phyloP scores from a whole-genome alignment of 176 grass and related monocot genomes.

The Urochloa ruziziensis region DNA sequence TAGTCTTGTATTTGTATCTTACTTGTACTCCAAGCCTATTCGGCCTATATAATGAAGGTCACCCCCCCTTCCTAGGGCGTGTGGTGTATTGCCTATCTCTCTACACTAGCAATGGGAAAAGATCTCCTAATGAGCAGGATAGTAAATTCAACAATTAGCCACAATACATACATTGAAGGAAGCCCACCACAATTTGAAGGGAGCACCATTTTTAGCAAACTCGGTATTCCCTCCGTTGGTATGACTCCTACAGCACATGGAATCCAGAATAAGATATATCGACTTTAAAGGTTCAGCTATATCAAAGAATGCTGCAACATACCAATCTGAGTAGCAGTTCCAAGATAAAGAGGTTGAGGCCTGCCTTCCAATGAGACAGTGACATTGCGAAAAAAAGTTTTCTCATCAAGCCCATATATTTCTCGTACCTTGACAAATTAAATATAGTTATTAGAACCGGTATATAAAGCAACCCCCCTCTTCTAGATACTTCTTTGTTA shows the following conservation, averaged over 20 bases:
- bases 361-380: conserved; percentile 71
- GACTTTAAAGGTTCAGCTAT: conserved; percentile 5
- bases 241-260: conserved; percentile 52
- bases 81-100: too few species aligned
- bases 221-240: conserved; percentile 93
- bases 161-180: conserved; percentile 71
- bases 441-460: conserved; percentile 10
- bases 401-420: conserved; percentile 87
- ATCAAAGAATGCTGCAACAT: not conserved
- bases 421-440: conserved; percentile 64
- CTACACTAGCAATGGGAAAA: too few species aligned
- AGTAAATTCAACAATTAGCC: conserved; percentile 27
- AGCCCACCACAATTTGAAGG: conserved; percentile 82
- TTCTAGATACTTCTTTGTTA: too few species aligned
- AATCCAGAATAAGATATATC: conserved; percentile 24
- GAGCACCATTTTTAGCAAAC: conserved; percentile 81
- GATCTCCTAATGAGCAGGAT: not conserved
- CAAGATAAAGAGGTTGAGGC: conserved; percentile 89
- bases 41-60: too few species aligned
- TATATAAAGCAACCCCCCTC: conserved; percentile 41
- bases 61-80: too few species aligned
- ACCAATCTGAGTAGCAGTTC: conserved; percentile 96
- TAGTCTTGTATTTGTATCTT: too few species aligned
- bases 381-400: conserved; percentile 76
- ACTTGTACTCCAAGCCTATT: too few species aligned